Percentiles rank a stretch among this genome's conserved stretches.
Conservation (phyloP, 2,329 filamentous ascomycete genomes). For the Fusarium sp. region DNA sequence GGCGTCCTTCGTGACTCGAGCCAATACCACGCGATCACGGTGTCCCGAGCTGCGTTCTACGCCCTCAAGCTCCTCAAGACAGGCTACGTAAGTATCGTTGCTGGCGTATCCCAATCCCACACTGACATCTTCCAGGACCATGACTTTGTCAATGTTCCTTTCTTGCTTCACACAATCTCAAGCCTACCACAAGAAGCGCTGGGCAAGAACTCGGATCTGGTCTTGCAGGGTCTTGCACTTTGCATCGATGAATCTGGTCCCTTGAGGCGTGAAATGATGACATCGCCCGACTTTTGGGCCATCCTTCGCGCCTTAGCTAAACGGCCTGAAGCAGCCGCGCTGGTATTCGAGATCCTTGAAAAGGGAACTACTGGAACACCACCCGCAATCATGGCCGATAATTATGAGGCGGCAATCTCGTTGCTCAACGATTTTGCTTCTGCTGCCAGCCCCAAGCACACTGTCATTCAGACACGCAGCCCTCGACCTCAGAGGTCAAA, state of each 20-base stretch:
- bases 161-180: slow-evolving; percentile 91
- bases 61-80: slow-evolving; percentile 83
- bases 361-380: slow-evolving; percentile 79
- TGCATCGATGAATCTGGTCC: slow-evolving; percentile 84
- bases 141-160: slow-evolving; percentile 90
- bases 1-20: slow-evolving; percentile 82
- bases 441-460: slow-evolving; percentile 78
- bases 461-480: slow-evolving; percentile 77
- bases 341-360: slow-evolving; percentile 90
- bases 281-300: slow-evolving; percentile 97
- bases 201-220: slow-evolving; percentile 78
- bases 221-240: slow-evolving; percentile 81
- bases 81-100: slow-evolving; percentile 77
- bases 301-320: slow-evolving; percentile 82
- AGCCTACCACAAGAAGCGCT: slow-evolving; percentile 84
- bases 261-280: slow-evolving; percentile 91
- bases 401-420: slow-evolving; percentile 88
- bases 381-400: slow-evolving; percentile 90
- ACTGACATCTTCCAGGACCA: slow-evolving; percentile 71
- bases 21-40: slow-evolving; percentile 83
- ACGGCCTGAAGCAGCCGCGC: slow-evolving; percentile 75
- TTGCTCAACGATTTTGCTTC: slow-evolving; percentile 92
- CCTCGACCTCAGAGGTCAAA: slow-evolving; percentile 53
- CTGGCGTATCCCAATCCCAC: background rate
- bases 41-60: slow-evolving; percentile 89